Conservation (phyloP, 306 rosid species). For the Gillenia trifoliata region DNA sequence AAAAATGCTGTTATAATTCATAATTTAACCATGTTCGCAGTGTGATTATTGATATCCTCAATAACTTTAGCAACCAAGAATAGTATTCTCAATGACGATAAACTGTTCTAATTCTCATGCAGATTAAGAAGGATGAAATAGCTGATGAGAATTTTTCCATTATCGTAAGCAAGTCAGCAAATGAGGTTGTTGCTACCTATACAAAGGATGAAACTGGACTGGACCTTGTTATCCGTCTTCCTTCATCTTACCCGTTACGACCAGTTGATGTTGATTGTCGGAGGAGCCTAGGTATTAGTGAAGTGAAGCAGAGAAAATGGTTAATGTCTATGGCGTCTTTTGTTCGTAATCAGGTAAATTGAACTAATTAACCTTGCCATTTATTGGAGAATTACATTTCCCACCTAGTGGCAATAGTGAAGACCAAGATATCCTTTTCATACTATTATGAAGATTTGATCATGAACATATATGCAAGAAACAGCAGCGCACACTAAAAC, state of each 20-base stretch:
- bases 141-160: slow-evolving; percentile 84
- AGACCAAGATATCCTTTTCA: background rate
- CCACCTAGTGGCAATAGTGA: background rate
- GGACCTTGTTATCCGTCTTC: slow-evolving; percentile 91
- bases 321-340: slow-evolving; percentile 88
- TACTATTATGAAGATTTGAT: background rate
- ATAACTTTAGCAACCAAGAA: too few species aligned
- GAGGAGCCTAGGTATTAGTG: slow-evolving; percentile 88
- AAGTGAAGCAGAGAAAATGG: slow-evolving; percentile 92
- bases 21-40: background rate
- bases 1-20: background rate
- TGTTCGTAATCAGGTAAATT: slow-evolving; percentile 83
- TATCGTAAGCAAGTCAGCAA: slow-evolving; percentile 85
- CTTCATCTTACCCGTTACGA: slow-evolving; percentile 82
- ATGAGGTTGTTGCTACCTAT: slow-evolving; percentile 94
- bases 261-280: slow-evolving; percentile 90
- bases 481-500: background rate
- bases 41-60: background rate
- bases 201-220: slow-evolving; percentile 96
- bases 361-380: slow-evolving; percentile 5
- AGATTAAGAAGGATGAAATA: slow-evolving; percentile 80
- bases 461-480: background rate
- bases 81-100: background rate
- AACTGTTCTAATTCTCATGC: slow-evolving; percentile 32
- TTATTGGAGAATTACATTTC: background rate